Percentiles rank a stretch among this genome's conserved stretches.
Evolutionary conservation across 1,284 basidiomycete species (phyloP).

Genomic region (Apiotrichum siamense): DNA sequence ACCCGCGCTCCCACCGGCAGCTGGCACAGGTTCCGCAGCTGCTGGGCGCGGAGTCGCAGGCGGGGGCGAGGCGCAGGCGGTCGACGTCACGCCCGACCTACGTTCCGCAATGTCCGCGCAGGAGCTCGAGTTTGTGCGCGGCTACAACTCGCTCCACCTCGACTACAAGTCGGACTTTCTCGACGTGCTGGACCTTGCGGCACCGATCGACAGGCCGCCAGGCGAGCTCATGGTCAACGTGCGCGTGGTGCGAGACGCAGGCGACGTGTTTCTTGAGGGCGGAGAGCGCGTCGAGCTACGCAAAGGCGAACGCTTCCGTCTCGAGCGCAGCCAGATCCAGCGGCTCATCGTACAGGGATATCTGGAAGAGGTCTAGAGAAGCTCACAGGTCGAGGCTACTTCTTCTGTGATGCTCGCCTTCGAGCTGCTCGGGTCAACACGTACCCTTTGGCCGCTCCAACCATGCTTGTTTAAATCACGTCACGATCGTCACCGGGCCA

Average conservation of each 20-base stretch:
- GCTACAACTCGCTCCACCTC: conserved; percentile 74
- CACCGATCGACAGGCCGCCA: conserved; percentile 63
- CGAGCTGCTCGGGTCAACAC: too few species aligned
- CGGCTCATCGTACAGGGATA: conserved; percentile 87
- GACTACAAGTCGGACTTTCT: conserved; percentile 79
- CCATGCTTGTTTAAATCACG: background rate
- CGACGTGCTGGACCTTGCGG: conserved; percentile 77
- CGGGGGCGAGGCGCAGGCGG: conserved; percentile 28
- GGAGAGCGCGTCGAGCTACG: conserved; percentile 75
- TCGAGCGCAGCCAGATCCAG: conserved; percentile 79
- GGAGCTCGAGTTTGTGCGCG: conserved; percentile 82
- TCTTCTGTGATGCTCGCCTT: too few species aligned
- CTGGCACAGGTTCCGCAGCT: too few species aligned
- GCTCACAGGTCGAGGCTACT: too few species aligned
- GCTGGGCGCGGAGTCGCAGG: background rate
- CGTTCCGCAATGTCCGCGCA: conserved; percentile 75
- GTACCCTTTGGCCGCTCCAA: background rate
- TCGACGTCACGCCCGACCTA: conserved; percentile 57
- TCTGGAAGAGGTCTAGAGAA: conserved; percentile 56
- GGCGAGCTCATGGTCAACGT: conserved; percentile 48
- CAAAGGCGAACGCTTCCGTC: conserved; percentile 80
- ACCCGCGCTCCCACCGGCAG: too few species aligned
- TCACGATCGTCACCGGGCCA: background rate
- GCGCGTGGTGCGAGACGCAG: conserved; percentile 64
- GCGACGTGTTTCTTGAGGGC: conserved; percentile 79